Evolutionary conservation across 371 early-diverging fungal genomes (phyloP), one percentile per base, ranked within the genome.

Genomic region (Syncephalastrum racemosum): DNA sequence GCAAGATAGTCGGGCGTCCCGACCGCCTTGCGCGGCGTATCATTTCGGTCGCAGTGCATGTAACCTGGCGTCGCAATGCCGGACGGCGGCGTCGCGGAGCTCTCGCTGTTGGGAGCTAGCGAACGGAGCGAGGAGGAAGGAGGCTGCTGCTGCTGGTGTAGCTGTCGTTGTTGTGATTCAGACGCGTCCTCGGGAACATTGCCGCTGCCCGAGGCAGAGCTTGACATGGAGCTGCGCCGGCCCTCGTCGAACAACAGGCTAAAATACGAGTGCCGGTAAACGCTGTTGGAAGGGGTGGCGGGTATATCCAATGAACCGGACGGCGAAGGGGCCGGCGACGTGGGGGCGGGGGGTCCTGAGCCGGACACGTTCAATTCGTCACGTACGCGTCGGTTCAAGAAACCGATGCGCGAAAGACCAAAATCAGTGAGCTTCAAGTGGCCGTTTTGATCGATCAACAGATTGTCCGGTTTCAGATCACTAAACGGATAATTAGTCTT

Each of bases 1-100:
- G 97, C 96, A 53, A 98, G 75, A 66, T 97, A 98, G 67, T 97
- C 99, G 0, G 99, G 99, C n/a, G 99, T 98, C 14, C 99, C 99
- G 8, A 93, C 92, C 47, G 78, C 78, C 41, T 54, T 68, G 50
- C 54, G 50, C 5, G 58, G 42, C 7, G 58, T 54, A 56, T 66
- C 62, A n/a, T 46, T 58, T 1, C 49, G 54, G 7, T 53, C 58
- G 19, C 52, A 45, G 20, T 56, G 63, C 53, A 51, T 51, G 36
- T 57, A 62, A 4, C 58, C 54, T 15, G 63, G 51, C 5, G 63
- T 48, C 3, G 58, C 46, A 4, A 49, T 18, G 10, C 42, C 43
- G 10, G 36, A 31, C 10, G 36, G 36, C 36, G 36, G 36, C 36
- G 36, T 31, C 6, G 36, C 36, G 2, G 10, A 10, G 10, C 0